Evolutionary conservation across 2,329 filamentous ascomycete genomes (phyloP), one percentile per base, ranked within the genome.

Genomic region (Nakataea oryzae): DNA sequence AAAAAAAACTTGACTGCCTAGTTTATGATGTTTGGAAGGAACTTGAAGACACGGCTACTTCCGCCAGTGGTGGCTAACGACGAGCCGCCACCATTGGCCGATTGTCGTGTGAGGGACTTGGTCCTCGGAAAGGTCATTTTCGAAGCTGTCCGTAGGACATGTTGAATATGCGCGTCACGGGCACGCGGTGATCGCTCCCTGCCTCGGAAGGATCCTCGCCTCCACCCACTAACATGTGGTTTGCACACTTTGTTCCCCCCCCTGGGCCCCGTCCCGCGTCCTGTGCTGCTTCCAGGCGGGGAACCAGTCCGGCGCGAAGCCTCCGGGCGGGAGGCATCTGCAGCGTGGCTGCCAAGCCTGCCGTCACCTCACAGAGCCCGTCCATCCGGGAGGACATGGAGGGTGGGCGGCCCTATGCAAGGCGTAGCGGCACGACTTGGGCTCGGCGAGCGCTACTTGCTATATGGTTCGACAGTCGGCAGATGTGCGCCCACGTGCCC

Each of bases 281-380:
- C 65, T 65, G 57, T 63, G 56, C 57, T 32, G 30, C 17, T 14
- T 54, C 41, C 50, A 56, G 5, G 64, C 62, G 0, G 70, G 70
- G 41, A 82, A 82, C 3, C 71, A 74, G 0, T 76, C 71, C 0
- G 79, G 73, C 0, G 71, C 68, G 56, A 79, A 78, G 2, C 72
- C n/a, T n/a, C n/a, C n/a, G 72, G 1, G 74, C 66, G 68, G 74
- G 63, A 0, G 81, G 79, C 1, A 83, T 70, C 30, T 76, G 72
- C 41, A 82, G 69, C 13, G 76, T 70, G 0, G 74, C 72, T 3
- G 82, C 76, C 0, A 74, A 76, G 0, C 79, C 79, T 0, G 74
- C 77, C 0, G 80, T 81, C 0, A 79, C 75, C 66, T 83, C 79
- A n/a, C 74, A 73, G 0, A 82, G 67, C 0, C 69, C 69, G 56